Evolutionary conservation across 83 land plant species (phyloP).

Genomic region (Thuja plicata): DNA sequence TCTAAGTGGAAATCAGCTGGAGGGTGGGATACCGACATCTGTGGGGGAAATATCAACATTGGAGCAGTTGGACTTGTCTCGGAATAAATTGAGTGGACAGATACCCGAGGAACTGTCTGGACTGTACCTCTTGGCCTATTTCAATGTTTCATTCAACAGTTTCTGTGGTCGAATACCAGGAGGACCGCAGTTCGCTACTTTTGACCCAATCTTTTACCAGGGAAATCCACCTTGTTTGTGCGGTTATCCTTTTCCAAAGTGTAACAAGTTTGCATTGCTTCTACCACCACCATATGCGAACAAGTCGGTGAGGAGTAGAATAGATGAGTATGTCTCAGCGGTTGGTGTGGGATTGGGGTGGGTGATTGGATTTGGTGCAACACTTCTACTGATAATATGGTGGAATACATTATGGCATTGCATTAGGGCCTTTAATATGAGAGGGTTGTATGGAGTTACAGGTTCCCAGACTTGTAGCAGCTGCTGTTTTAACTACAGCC

Average conservation of each 20-base stretch:
- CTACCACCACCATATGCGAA: too few relatives aligned
- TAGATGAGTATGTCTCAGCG: not conserved
- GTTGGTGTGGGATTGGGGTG: not conserved
- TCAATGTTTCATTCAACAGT: slow-evolving; percentile 30
- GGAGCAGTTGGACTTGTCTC: slow-evolving; percentile 12
- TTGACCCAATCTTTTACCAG: too few relatives aligned
- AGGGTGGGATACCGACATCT: not conserved
- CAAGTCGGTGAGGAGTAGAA: too few relatives aligned
- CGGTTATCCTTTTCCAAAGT: not conserved
- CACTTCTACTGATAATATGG: not conserved
- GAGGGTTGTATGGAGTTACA: too few relatives aligned
- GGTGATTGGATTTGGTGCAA: not conserved
- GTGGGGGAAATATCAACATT: not conserved
- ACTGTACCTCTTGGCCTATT: slow-evolving; percentile 14
- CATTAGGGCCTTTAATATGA: not conserved
- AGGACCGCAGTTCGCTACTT: slow-evolving; percentile 10
- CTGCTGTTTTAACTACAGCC: too few relatives aligned
- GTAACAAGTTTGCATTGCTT: too few relatives aligned
- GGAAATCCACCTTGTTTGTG: not conserved
- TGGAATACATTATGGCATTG: not conserved
- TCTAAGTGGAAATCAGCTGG: not conserved
- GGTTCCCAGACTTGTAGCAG: too few relatives aligned
- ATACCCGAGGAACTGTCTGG: slow-evolving; percentile 25
- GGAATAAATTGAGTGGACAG: slow-evolving; percentile 20
- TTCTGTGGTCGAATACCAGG: slow-evolving; percentile 32